A percentile compares a stretch with the other conserved stretches of the same genome.
Evolutionary conservation across 2,329 filamentous ascomycete genomes (phyloP).

Genomic region (Dactylonectria macrodidyma): DNA sequence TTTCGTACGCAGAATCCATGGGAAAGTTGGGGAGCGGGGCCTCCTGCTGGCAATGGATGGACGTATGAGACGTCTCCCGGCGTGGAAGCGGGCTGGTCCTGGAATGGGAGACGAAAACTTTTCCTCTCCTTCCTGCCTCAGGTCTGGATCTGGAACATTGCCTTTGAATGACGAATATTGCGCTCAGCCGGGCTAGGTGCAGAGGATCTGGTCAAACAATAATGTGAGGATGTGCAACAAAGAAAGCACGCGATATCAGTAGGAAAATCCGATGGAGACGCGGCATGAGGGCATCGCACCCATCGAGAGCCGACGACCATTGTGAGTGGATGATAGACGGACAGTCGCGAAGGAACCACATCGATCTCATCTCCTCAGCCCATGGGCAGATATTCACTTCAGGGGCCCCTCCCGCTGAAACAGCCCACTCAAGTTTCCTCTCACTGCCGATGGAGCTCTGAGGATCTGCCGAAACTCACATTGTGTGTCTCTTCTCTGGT

Average conservation of each 20-base stretch:
- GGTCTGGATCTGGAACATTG: conserved; percentile 31
- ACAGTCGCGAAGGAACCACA: conserved; percentile 14
- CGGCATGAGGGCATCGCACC: conserved; percentile 4
- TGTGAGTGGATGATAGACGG: neutral
- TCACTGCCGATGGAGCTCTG: conserved; percentile 22
- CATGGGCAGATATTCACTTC: conserved; percentile 16
- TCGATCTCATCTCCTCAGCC: conserved; percentile 10
- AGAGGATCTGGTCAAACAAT: conserved; percentile 10
- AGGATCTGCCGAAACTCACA: conserved; percentile 24
- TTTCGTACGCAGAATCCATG: conserved; percentile 12
- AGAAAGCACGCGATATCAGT: conserved; percentile 3
- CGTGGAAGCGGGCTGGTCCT: conserved; percentile 32
- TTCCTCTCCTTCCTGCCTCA: conserved; percentile 32
- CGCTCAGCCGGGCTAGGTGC: conserved; percentile 24
- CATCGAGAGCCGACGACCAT: neutral
- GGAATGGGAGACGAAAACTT: conserved; percentile 33
- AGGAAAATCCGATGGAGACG: conserved; percentile 1
- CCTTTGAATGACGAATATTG: conserved; percentile 26
- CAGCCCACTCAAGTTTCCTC: conserved; percentile 30
- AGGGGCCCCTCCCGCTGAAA: conserved; percentile 35
- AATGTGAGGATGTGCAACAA: conserved; percentile 6
- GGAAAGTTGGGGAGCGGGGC: conserved; percentile 4
- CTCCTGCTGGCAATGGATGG: conserved; percentile 13
- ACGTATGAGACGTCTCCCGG: conserved; percentile 33
- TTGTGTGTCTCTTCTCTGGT: conserved; percentile 16